Evolutionary conservation across 2,329 filamentous ascomycete genomes (phyloP), one percentile per base, ranked within the genome.

Genomic region (Madurella fahalii): DNA sequence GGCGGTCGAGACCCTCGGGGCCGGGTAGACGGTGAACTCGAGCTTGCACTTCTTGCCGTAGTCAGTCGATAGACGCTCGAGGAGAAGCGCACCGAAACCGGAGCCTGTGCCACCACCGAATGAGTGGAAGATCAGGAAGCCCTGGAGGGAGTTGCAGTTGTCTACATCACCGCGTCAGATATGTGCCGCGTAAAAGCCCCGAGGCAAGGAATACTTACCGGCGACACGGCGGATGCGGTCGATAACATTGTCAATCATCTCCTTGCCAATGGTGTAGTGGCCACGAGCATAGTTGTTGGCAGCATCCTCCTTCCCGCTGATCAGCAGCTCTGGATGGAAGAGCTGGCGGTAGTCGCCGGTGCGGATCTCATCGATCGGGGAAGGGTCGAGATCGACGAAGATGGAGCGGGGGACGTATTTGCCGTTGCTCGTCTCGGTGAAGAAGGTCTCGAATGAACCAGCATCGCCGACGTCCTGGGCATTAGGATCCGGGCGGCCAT

Each of bases 41-140:
- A 88, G 84, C 81, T 88, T 89, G 73, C 80, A 85, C 79, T 88
- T 88, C 80, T 88, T 88, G 74, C 83, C 84, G 65, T 85, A 89
- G 72, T 88, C 85, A 63, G 82, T 83, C n/a, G 85, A 80, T 52
- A 89, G 83, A 61, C 84, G 85, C 77, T 88, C 85, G 40, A 88
- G 81, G 60, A 88, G 77, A 43, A 89, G 84, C 59, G 85, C 83
- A 66, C 85, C 85, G 69, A 88, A 88, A 63, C 85, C 85, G 62
- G 85, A 88, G 59, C 85, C 85, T 57, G 85, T 89, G 71, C 85
- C 85, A 67, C 85, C 85, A 64, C 85, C 85, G 61, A 88, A 88
- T 12, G 85, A 89, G 76, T 88, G 85, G 78, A 88, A 88, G 71
- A 88, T 81, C 54, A 88, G 73, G 77, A 89, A 88, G 61, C 85